Conservation (phyloP, 2,329 filamentous ascomycete genomes). For the Didymella segeticola region DNA sequence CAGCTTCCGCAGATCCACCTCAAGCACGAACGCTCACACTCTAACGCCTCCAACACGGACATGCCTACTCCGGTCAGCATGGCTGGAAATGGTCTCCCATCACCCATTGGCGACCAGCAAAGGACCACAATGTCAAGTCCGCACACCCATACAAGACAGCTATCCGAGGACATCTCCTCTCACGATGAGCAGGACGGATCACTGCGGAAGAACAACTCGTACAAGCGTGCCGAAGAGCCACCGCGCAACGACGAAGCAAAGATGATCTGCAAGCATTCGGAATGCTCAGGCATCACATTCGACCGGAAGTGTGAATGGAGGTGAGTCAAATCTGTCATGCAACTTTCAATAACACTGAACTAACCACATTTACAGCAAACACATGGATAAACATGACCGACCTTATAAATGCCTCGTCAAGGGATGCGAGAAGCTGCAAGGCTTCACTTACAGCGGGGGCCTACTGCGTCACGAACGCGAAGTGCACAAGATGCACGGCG, state of each 20-base stretch:
- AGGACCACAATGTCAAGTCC: conserved; percentile 33
- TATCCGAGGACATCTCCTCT: conserved; percentile 39
- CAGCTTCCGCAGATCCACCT: conserved; percentile 25
- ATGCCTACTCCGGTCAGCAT: conserved; percentile 49
- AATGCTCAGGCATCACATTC: conserved; percentile 76
- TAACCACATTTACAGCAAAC: conserved; percentile 68
- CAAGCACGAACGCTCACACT: conserved; percentile 43
- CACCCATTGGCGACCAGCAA: conserved; percentile 34
- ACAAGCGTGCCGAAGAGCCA: conserved; percentile 57
- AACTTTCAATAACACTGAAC: not conserved
- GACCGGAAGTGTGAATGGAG: conserved; percentile 91
- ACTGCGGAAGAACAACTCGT: conserved; percentile 46
- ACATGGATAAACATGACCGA: conserved; percentile 97
- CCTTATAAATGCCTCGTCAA: conserved; percentile 84
- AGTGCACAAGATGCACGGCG: conserved; percentile 89
- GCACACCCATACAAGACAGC: conserved; percentile 25
- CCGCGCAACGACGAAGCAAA: conserved; percentile 73
- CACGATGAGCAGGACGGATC: conserved; percentile 38
- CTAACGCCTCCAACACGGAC: conserved; percentile 37
- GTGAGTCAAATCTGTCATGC: conserved; percentile 62
- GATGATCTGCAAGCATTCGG: conserved; percentile 72
- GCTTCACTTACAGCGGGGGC: conserved; percentile 94
- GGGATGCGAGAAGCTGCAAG: conserved; percentile 89
- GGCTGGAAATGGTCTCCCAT: conserved; percentile 34
- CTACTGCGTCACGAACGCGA: conserved; percentile 89